phyloP scores from a whole-genome alignment of 192 early-diverging fungal genomes.

The Linnemannia zychae region DNA sequence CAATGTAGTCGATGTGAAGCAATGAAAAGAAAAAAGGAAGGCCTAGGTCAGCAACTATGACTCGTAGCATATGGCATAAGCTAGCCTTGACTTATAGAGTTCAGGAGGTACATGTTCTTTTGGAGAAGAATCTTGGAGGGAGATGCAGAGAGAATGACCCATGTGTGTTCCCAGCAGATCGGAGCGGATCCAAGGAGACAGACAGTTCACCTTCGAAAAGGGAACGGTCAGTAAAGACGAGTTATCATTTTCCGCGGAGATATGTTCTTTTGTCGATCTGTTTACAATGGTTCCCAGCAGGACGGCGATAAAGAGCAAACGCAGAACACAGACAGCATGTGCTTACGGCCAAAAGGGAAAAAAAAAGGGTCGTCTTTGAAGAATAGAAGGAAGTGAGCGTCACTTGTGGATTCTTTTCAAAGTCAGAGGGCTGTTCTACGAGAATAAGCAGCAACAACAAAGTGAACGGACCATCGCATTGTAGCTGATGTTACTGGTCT shows the following conservation, averaged over 20 bases:
- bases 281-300: not conserved
- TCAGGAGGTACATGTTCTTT: not conserved
- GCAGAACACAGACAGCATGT: not conserved
- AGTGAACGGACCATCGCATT: conserved; percentile 8
- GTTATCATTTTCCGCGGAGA: conserved; percentile 1
- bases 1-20: no score
- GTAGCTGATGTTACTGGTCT: not conserved
- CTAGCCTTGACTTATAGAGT: not conserved
- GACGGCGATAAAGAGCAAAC: not conserved
- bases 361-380: not conserved
- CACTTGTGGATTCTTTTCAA: not conserved
- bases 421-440: conserved; percentile 2
- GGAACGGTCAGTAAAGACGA: not conserved
- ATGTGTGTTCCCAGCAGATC: not conserved
- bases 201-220: not conserved
- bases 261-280: not conserved
- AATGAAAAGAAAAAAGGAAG: no score
- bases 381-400: not conserved
- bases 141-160: not conserved
- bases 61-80: not conserved
- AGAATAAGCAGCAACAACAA: not conserved
- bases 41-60: no score
- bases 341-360: not conserved
- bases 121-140: not conserved
- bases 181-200: not conserved